These are phyloP conservation scores for Porphyrellus sp. DNA, from an alignment of 1,284 basidiomycete species.

Conservation along the genomic window DNA sequence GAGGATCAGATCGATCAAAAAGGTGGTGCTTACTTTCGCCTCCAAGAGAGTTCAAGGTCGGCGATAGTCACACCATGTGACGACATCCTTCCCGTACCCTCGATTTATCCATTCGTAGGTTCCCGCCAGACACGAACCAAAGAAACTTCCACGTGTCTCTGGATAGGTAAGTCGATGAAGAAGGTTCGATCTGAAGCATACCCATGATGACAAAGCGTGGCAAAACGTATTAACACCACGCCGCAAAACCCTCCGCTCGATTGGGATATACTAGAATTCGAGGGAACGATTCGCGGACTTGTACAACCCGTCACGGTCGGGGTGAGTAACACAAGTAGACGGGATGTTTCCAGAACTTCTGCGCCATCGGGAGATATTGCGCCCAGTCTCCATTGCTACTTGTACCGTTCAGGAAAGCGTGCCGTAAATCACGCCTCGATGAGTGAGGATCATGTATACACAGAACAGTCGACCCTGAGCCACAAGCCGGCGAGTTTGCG, in stretches of 20 bases:
- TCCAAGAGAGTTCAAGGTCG: not conserved
- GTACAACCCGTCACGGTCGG: not conserved
- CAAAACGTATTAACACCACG: not conserved
- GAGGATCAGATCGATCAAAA: not conserved
- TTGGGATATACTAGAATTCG: not conserved
- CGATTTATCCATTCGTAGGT: constrained; percentile 3
- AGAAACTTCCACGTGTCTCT: not conserved
- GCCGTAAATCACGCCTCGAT: not conserved
- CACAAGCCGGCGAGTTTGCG: not conserved
- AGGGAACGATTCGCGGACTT: not conserved
- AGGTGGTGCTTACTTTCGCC: not conserved
- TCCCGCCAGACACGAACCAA: not conserved
- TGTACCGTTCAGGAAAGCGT: not conserved
- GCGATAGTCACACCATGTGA: not conserved
- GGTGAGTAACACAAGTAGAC: not conserved
- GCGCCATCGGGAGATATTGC: not conserved
- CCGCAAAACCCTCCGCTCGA: not conserved
- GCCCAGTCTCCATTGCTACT: not conserved
- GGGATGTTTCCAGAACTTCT: not conserved
- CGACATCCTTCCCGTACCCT: not conserved
- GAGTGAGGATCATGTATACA: not conserved
- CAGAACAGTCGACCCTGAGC: not conserved
- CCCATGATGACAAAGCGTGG: not conserved
- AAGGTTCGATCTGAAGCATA: not conserved
- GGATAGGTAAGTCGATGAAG: not conserved